Evolutionary conservation across 192 early-diverging fungal species (phyloP).

Genomic region (Coemansia sp.): DNA sequence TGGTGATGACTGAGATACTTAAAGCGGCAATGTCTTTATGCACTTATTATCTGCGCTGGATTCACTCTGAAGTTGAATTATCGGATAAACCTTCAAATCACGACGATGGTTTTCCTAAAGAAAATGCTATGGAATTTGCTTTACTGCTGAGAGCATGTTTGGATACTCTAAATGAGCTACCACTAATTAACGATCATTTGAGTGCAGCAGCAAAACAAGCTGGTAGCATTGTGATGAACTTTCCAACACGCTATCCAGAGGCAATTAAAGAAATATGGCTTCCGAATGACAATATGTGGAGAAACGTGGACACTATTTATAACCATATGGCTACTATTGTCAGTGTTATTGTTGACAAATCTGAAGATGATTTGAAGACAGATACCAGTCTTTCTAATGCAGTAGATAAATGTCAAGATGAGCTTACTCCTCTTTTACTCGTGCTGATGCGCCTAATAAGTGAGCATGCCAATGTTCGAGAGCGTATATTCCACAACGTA

Average conservation of each 20-base stretch:
- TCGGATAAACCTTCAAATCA: neutral
- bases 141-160: slow-evolving; percentile 23
- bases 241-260: slow-evolving; percentile 23
- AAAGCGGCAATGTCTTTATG: slow-evolving; percentile 46
- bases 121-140: slow-evolving; percentile 20
- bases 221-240: slow-evolving; percentile 32
- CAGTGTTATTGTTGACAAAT: slow-evolving; percentile 1
- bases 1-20: slow-evolving; percentile 35
- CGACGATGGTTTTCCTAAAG: slow-evolving; percentile 28
- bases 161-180: slow-evolving; percentile 7
- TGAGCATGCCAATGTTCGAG: slow-evolving; percentile 27
- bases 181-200: slow-evolving; percentile 17
- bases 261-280: slow-evolving; percentile 26
- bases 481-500: slow-evolving; percentile 23
- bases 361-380: neutral
- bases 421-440: slow-evolving; percentile 37
- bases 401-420: slow-evolving; percentile 9
- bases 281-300: slow-evolving; percentile 14
- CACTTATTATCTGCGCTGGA: slow-evolving; percentile 17
- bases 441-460: slow-evolving; percentile 36
- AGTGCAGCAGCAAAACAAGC: slow-evolving; percentile 35
- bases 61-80: neutral
- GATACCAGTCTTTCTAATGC: neutral
- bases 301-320: slow-evolving; percentile 14
- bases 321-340: slow-evolving; percentile 13